Conservation (phyloP, 768 basidiomycete genomes). For the Tylopilus vinaceipallidus region DNA sequence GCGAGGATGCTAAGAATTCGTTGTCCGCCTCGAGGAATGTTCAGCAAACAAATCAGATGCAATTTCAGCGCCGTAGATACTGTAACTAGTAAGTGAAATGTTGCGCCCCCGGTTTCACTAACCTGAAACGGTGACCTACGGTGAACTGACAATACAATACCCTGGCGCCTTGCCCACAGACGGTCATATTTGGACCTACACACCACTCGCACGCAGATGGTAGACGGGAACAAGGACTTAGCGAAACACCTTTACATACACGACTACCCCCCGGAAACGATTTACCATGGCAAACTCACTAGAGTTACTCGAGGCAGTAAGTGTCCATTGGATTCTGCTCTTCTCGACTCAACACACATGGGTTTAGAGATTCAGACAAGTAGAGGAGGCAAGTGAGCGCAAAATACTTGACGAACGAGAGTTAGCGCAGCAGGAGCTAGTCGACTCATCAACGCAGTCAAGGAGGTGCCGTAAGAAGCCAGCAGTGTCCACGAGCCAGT, state of each 20-base stretch:
- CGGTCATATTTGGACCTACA: conserved; percentile 2
- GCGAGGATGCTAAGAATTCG: no score
- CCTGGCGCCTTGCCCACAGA: background rate
- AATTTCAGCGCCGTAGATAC: no score
- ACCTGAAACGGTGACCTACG: background rate
- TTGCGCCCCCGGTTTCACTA: no score
- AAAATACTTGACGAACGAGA: conserved; percentile 40
- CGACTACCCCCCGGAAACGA: no score
- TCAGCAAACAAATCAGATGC: conserved; percentile 11
- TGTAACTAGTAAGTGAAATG: no score
- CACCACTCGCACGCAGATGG: conserved; percentile 8
- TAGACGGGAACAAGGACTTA: background rate
- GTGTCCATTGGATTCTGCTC: background rate
- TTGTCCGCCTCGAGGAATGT: background rate
- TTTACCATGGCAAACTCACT: conserved; percentile 24
- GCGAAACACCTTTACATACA: no score
- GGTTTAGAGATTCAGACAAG: conserved; percentile 52
- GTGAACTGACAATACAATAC: background rate
- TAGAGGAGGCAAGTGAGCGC: conserved; percentile 56
- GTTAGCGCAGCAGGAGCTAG: conserved; percentile 8
- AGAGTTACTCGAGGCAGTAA: conserved; percentile 31
- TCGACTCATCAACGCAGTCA: conserved; percentile 18
- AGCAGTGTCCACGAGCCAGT: conserved; percentile 57
- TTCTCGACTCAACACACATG: background rate
- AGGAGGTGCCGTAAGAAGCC: conserved; percentile 42